Conservation (phyloP, 352 stramenopile species). For the Globisporangium recalcitrans region DNA sequence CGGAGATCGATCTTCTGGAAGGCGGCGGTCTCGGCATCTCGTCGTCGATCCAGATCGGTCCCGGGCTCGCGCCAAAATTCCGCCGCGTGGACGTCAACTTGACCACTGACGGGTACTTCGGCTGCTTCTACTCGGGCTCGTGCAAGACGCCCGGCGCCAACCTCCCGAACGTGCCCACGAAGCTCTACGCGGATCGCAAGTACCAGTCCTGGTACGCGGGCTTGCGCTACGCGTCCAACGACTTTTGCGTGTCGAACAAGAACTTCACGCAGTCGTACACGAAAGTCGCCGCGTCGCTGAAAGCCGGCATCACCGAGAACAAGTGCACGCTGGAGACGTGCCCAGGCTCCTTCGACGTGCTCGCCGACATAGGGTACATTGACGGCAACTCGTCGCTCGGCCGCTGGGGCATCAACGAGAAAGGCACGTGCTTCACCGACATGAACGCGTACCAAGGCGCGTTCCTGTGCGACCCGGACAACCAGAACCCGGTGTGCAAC, state of each 20-base stretch:
- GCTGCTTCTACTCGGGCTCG: slow-evolving; percentile 36
- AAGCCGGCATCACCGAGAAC: slow-evolving; percentile 44
- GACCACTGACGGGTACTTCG: slow-evolving; percentile 21
- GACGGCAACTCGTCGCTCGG: slow-evolving; percentile 32
- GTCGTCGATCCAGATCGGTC: slow-evolving; percentile 72
- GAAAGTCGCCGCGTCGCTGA: slow-evolving; percentile 37
- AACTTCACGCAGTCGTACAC: slow-evolving; percentile 38
- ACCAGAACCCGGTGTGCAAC: slow-evolving; percentile 39
- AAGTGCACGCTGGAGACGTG: slow-evolving; percentile 39
- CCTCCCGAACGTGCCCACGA: slow-evolving; percentile 44
- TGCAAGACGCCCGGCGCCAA: slow-evolving; percentile 52
- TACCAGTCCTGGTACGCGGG: slow-evolving; percentile 55
- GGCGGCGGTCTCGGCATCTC: slow-evolving; percentile 60
- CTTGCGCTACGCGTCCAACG: slow-evolving; percentile 53
- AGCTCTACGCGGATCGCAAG: slow-evolving; percentile 29
- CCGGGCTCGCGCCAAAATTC: slow-evolving; percentile 48
- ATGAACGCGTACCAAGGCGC: slow-evolving; percentile 65
- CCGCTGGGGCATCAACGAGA: slow-evolving; percentile 63
- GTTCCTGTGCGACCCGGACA: slow-evolving; percentile 62
- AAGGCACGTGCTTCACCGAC: slow-evolving; percentile 54
- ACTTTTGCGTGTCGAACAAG: slow-evolving; percentile 32
- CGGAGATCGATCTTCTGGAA: slow-evolving; percentile 96
- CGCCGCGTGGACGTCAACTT: slow-evolving; percentile 33
- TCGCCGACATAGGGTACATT: slow-evolving; percentile 49
- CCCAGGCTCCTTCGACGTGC: slow-evolving; percentile 44